Conservation (phyloP, 768 basidiomycete species). For the Gyrodon lividus region DNA sequence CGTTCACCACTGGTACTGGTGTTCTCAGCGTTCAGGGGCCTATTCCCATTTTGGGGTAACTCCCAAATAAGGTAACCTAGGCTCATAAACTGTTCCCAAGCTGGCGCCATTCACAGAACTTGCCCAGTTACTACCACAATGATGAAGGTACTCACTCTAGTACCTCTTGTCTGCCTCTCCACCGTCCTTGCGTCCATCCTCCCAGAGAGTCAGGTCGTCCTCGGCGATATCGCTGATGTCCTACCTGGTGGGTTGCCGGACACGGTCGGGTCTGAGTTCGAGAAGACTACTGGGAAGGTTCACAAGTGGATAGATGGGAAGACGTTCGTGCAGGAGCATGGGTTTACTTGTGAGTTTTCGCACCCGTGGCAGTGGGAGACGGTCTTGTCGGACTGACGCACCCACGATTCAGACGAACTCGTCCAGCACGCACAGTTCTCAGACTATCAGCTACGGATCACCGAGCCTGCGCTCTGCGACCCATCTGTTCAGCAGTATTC, state of each 20-base stretch:
- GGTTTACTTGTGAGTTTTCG: conserved; percentile 62
- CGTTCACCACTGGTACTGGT: too few species aligned
- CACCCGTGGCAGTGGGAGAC: not conserved
- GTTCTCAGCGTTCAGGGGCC: too few species aligned
- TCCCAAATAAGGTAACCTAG: too few species aligned
- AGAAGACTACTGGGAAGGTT: conserved; percentile 45
- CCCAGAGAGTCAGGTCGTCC: conserved; percentile 45
- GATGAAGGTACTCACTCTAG: conserved; percentile 40
- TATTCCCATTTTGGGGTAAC: too few species aligned
- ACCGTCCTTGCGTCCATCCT: conserved; percentile 38
- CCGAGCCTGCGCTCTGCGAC: conserved; percentile 75
- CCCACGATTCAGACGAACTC: conserved; percentile 50
- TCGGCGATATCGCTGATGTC: conserved; percentile 30
- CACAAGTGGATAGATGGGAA: conserved; percentile 66
- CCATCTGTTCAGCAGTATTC: conserved; percentile 70
- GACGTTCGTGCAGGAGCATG: conserved; percentile 68
- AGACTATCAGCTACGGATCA: conserved; percentile 57
- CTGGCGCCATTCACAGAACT: too few species aligned
- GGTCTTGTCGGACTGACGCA: conserved; percentile 2
- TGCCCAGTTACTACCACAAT: conserved; percentile 1
- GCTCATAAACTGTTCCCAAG: too few species aligned
- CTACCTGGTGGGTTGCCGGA: conserved; percentile 39
- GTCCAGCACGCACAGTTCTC: conserved; percentile 54
- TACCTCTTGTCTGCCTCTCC: conserved; percentile 37
- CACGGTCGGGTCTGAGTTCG: conserved; percentile 41